A percentile compares a stretch with the other conserved stretches of the same genome.
Conservation (phyloP, 1,139 yeast genomes). For the Hemisphaericaspora lyxosophila region DNA sequence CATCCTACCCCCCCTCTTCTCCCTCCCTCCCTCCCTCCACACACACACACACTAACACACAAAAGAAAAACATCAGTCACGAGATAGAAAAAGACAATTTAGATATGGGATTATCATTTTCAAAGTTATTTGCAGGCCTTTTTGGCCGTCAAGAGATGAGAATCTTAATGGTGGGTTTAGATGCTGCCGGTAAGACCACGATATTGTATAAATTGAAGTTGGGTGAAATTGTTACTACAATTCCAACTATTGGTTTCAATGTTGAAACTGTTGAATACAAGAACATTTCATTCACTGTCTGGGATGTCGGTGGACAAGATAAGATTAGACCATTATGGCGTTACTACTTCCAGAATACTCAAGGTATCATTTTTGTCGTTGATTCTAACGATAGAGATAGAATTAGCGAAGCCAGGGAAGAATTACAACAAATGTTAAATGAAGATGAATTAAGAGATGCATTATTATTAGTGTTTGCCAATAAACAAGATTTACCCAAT, state of each 20-base stretch:
- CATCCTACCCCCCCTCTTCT: too few species aligned
- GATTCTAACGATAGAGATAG: slow-evolving; percentile 44
- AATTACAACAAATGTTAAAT: slow-evolving; percentile 41
- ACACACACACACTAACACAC: not conserved
- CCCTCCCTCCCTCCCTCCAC: too few species aligned
- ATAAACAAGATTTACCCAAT: slow-evolving; percentile 42
- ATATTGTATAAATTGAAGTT: slow-evolving; percentile 39
- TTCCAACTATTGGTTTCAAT: slow-evolving; percentile 41
- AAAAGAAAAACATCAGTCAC: too few species aligned
- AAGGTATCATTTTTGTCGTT: slow-evolving; percentile 40
- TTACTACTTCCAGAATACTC: slow-evolving; percentile 42
- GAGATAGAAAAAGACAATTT: not conserved
- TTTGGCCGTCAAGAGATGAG: slow-evolving; percentile 43
- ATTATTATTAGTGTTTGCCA: slow-evolving; percentile 38
- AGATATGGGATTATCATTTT: slow-evolving; percentile 33
- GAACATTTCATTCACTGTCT: slow-evolving; percentile 39
- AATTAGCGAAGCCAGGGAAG: slow-evolving; percentile 41
- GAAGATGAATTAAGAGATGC: slow-evolving; percentile 44
- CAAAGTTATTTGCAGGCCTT: slow-evolving; percentile 32
- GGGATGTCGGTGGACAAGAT: slow-evolving; percentile 47
- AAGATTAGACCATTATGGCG: slow-evolving; percentile 44
- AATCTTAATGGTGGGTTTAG: slow-evolving; percentile 42
- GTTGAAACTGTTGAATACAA: slow-evolving; percentile 43
- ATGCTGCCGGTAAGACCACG: slow-evolving; percentile 44
- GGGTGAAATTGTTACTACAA: slow-evolving; percentile 41